Evolutionary conservation across 306 rosid genomes (phyloP), one percentile per base, ranked within the genome.

Genomic region (Acacia crassicarpa): DNA sequence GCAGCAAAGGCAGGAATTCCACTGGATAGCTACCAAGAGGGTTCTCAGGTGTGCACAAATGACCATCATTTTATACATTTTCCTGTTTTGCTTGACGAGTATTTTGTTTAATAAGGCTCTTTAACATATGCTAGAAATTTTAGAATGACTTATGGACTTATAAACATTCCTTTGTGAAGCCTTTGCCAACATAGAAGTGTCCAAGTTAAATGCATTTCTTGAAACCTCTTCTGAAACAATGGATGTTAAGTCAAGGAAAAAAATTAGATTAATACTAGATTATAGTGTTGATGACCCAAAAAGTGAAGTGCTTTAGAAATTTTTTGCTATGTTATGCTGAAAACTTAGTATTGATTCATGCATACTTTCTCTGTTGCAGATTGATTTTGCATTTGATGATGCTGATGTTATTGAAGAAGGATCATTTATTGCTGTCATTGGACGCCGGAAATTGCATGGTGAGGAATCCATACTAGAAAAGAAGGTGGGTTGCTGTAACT

Each of bases 331-430:
- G 6, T 58, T 15, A 56, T 56, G 74, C 48, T 74, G 77, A 61
- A 70, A 48, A 67, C 44, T 80, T 65, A 16, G 53, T 70, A 17
- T 44, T 74, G 68, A 70, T 80, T 87, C 87, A 86, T 83, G 82
- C 75, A 76, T 77, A 86, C 83, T 85, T 87, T 82, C 75, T 82
- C 66, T 83, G 78, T 84, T 91, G 88, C 88, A 94, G 98, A 90
- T 92, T 87, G 97, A 94, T 85, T 91, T 92, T 87, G 95, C 96
- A 78, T 94, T 94, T 90, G 97, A 91, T 85, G 98, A 94, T 82
- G 97, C 96, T 84, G 97, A 92, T 85, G 84, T 78, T 76, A 85
- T 94, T 82, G 98, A 94, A 91, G 93, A 94, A 91, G 93, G 92
- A 70, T 91, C 93, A 65, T 90, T 94, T 48, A 74, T 83, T 79